Evolutionary conservation across 208 protist genomes (phyloP), one percentile per base, ranked within the genome.

Genomic region (Trypanosoma brucei): DNA sequence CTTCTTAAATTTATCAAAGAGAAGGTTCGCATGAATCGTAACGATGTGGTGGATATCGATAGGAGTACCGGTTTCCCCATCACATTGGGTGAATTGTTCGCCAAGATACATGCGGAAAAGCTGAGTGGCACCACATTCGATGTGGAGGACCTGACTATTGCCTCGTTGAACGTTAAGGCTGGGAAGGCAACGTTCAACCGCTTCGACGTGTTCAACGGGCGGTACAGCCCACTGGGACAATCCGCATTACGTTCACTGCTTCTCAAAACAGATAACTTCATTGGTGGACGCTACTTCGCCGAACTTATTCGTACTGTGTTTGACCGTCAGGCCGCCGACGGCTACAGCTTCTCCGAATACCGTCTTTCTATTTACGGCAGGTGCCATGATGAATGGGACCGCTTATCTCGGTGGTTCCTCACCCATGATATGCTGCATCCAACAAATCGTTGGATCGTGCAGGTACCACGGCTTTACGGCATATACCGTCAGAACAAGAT

Each of bases 391-490:
- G 90, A 96, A 69, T 96, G 91, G 86, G 75, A 84, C 33, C 59
- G 67, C 4, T 76, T 96, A 37, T 75, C 87, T 37, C 52, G 70
- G 13, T 96, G 91, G 88, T 84, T 91, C 46, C 72, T 84, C 54
- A 70, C 88, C 50, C 88, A 99, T 72, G 75, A 86, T 37, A 77
- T 99, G 69, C 84, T 84, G 36, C 94, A 92, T 58, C 70, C 70
- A 14, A 98, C 98, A 55, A 96, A 97, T 56, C 71, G 93, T 34
- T 99, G 97, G 97, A 88, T 99, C 62, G 89, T 99, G 33, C 97
- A 99, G 72, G 79, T 98, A 1, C 97, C 95, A 5, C 79, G 97
- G 3, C 78, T 98, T 55, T 96, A 86, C 62, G 54, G 54, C 22
- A 60, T 97, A 7, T 96, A 96, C 70, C 65, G 72, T 22, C 72